Evolutionary conservation across 345 rosid genomes (phyloP).

Genomic region (Pistacia integerrima): DNA sequence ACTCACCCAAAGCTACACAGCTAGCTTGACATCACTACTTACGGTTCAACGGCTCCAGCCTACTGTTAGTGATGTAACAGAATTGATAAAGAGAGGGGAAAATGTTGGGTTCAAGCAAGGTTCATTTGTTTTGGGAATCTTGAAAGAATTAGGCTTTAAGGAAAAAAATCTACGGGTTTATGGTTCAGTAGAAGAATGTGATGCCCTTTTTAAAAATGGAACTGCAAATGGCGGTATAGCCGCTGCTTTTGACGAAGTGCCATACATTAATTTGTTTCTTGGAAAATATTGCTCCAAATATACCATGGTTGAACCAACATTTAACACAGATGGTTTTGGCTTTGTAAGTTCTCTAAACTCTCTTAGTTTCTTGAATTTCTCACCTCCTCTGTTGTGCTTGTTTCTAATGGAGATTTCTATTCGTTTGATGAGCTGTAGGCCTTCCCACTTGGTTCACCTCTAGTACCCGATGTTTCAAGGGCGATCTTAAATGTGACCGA

Average conservation of each 20-base stretch:
- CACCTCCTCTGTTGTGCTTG: too few species aligned
- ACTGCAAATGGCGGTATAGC: conserved; percentile 35
- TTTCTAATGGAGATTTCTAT: neutral
- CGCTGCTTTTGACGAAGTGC: conserved; percentile 42
- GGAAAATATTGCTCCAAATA: conserved; percentile 40
- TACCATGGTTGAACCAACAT: conserved; percentile 35
- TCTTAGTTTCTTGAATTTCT: neutral
- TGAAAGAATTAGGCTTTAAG: conserved; percentile 24
- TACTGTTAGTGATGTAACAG: conserved; percentile 34
- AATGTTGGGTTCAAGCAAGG: conserved; percentile 38
- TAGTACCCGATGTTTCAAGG: conserved; percentile 46
- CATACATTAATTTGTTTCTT: conserved; percentile 39
- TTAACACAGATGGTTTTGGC: conserved; percentile 39
- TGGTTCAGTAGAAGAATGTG: conserved; percentile 23
- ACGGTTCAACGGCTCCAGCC: conserved; percentile 59
- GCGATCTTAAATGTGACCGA: conserved; percentile 41
- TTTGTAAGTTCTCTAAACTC: conserved; percentile 33
- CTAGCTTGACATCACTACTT: conserved; percentile 59
- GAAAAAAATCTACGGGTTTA: conserved; percentile 17
- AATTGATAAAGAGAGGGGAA: conserved; percentile 38
- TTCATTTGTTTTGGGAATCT: conserved; percentile 44
- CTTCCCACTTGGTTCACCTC: conserved; percentile 45
- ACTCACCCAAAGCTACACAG: conserved; percentile 73
- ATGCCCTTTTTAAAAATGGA: conserved; percentile 34
- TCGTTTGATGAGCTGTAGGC: conserved; percentile 18